phyloP scores from a whole-genome alignment of 2,329 filamentous ascomycete species.

The Diaporthe amygdali region DNA sequence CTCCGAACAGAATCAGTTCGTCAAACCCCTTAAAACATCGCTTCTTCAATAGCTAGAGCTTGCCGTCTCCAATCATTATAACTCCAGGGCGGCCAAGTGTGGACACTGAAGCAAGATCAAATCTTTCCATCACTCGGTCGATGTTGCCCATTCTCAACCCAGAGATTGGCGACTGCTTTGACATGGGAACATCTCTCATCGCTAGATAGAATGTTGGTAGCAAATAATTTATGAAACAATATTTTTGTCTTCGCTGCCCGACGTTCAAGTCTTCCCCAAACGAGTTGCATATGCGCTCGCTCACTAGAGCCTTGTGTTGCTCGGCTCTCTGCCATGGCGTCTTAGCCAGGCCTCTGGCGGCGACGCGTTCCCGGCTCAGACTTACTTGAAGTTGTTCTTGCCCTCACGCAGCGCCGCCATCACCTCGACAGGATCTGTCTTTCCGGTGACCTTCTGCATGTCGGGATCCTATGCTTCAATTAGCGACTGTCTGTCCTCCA shows the following conservation, averaged over 20 bases:
- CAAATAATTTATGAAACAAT: background rate
- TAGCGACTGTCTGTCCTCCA: background rate
- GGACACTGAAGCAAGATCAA: conserved; percentile 72
- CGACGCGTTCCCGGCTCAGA: conserved; percentile 26
- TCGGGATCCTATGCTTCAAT: conserved; percentile 67
- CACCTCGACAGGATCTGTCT: conserved; percentile 80
- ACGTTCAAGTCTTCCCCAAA: conserved; percentile 19
- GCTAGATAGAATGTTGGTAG: background rate
- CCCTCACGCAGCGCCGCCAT: conserved; percentile 87
- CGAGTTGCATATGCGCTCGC: conserved; percentile 26
- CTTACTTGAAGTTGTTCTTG: conserved; percentile 80
- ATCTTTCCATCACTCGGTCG: conserved; percentile 39
- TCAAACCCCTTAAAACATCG: conserved; percentile 29
- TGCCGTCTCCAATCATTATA: conserved; percentile 54
- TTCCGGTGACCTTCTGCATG: conserved; percentile 83
- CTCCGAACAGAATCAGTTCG: background rate
- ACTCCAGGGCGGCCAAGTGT: conserved; percentile 67
- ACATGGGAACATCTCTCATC: conserved; percentile 40
- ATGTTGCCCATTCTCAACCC: conserved; percentile 39
- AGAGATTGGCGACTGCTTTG: conserved; percentile 28
- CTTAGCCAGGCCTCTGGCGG: background rate
- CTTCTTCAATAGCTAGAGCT: conserved; percentile 71
- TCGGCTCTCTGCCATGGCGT: conserved; percentile 23
- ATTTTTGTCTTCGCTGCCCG: background rate
- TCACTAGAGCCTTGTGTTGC: conserved; percentile 4